Conservation (phyloP, 163 green algal species). For the Scenedesmus sp. region DNA sequence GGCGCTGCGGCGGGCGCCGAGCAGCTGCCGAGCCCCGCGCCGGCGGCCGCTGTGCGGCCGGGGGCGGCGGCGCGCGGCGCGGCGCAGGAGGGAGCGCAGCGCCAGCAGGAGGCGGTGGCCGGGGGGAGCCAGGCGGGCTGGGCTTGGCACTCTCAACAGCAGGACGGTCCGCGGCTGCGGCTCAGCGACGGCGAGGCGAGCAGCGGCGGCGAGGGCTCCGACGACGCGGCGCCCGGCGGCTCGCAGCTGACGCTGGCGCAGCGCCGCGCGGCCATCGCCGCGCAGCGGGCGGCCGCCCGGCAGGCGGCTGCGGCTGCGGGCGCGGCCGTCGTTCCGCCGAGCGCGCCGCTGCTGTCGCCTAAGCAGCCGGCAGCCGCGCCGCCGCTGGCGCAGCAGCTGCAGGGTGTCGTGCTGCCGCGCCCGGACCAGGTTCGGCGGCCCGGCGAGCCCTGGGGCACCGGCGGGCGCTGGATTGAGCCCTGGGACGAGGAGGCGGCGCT, state of each 20-base stretch:
- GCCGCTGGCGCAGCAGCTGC: neutral
- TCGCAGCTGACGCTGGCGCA: too few species aligned
- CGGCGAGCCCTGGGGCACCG: conserved; percentile 51
- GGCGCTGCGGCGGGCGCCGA: too few species aligned
- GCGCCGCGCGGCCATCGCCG: too few species aligned
- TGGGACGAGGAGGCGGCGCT: conserved; percentile 51
- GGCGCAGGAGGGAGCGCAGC: neutral
- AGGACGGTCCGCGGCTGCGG: too few species aligned
- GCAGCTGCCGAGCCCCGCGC: neutral
- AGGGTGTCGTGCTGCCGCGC: neutral
- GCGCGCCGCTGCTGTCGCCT: too few species aligned
- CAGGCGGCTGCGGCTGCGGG: too few species aligned
- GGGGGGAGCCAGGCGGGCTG: neutral
- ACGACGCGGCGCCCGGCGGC: too few species aligned
- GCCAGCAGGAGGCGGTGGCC: neutral
- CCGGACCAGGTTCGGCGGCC: conserved; percentile 27
- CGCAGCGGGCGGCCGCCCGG: too few species aligned
- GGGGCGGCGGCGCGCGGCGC: neutral
- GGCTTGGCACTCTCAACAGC: too few species aligned
- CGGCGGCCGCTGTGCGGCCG: neutral
- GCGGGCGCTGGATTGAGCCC: conserved; percentile 66
- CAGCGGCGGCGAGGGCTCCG: too few species aligned
- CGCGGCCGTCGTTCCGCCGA: too few species aligned
- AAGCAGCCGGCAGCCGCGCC: neutral
- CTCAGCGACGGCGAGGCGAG: too few species aligned